phyloP scores from a whole-genome alignment of 257 asterid species.

The Capsicum rhomboideum region DNA sequence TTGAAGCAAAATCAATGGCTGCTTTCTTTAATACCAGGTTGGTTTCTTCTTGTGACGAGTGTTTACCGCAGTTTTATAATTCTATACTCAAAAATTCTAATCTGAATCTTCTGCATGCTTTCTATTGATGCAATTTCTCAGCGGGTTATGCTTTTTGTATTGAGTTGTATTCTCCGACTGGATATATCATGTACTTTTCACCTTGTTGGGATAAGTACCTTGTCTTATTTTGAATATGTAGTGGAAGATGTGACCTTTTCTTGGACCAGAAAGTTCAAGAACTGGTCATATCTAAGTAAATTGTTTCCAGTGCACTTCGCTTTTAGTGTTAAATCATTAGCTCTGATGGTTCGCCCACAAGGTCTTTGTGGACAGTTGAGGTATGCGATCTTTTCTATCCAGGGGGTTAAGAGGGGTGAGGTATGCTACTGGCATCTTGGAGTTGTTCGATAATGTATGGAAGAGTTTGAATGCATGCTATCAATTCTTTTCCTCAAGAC shows the following conservation, averaged over 20 bases:
- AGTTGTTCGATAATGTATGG: neutral
- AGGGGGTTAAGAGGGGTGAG: neutral
- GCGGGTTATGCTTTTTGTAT: neutral
- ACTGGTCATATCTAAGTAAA: neutral
- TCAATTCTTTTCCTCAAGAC: neutral
- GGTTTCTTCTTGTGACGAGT: neutral
- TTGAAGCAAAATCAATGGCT: slow-evolving; percentile 92
- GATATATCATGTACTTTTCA: neutral
- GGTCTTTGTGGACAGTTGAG: neutral
- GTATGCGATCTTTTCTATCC: neutral
- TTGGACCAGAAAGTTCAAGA: neutral
- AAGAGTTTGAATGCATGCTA: neutral
- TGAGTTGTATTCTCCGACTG: neutral
- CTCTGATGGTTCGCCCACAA: neutral
- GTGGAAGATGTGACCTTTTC: neutral
- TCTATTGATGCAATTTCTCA: neutral
- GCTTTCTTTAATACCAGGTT: slow-evolving; percentile 73
- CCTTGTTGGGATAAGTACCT: neutral
- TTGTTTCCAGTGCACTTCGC: neutral
- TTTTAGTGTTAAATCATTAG: neutral
- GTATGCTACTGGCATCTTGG: neutral
- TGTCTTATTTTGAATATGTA: neutral
- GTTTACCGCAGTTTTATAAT: neutral
- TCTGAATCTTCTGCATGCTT: neutral
- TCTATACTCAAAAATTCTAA: neutral